Evolutionary conservation across 345 rosid genomes (phyloP).

Genomic region (Tarenaya hassleriana): DNA sequence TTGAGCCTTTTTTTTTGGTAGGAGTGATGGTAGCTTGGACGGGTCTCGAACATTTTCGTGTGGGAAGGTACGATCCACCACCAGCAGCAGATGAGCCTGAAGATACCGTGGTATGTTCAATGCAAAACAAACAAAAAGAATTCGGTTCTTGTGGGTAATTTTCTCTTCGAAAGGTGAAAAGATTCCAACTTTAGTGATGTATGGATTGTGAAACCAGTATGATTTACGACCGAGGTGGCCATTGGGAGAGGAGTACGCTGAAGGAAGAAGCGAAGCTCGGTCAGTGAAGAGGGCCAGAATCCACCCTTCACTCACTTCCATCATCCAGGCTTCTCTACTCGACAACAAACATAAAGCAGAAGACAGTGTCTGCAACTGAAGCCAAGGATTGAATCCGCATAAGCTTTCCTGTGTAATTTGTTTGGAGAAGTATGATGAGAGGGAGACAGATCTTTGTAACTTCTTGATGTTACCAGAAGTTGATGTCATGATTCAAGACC

Average conservation of each 20-base stretch:
- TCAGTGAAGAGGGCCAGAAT: slow-evolving; percentile 68
- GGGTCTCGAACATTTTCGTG: slow-evolving; percentile 80
- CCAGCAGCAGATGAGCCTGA: slow-evolving; percentile 73
- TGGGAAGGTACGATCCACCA: slow-evolving; percentile 91
- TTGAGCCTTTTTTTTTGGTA: slow-evolving; percentile 25
- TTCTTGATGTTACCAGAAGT: neutral
- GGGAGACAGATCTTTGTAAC: neutral
- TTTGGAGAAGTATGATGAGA: too few species aligned
- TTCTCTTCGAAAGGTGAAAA: neutral
- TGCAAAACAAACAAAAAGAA: too few species aligned
- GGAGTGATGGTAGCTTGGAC: slow-evolving; percentile 99
- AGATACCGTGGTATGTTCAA: slow-evolving; percentile 51
- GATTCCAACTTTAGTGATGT: slow-evolving; percentile 1
- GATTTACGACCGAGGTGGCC: slow-evolving; percentile 97
- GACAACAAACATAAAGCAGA: slow-evolving; percentile 24
- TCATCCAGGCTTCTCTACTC: slow-evolving; percentile 61
- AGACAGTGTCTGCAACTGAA: slow-evolving; percentile 15
- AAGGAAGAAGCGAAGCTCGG: slow-evolving; percentile 80
- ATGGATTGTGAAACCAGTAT: slow-evolving; percentile 40
- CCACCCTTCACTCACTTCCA: slow-evolving; percentile 85
- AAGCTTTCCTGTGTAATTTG: neutral
- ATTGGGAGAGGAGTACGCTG: slow-evolving; percentile 68
- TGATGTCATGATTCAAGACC: too few species aligned
- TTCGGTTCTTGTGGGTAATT: neutral
- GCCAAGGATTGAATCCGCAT: slow-evolving; percentile 2